Conservation (phyloP, 108 stramenopile species). For the Aureococcus anophagefferens region DNA sequence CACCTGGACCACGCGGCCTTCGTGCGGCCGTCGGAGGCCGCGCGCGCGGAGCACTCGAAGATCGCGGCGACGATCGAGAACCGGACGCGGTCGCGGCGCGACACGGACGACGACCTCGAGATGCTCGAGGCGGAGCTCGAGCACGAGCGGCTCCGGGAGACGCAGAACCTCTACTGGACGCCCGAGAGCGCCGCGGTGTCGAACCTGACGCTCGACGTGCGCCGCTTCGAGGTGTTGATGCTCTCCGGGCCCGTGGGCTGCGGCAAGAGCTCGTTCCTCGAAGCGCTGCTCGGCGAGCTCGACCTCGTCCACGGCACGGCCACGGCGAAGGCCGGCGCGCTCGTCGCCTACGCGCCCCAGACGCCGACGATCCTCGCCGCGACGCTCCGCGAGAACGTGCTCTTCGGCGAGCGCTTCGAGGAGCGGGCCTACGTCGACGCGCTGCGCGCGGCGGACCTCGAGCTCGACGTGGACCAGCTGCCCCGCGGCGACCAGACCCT, state of each 20-base stretch:
- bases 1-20: too few relatives aligned
- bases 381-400: constrained; percentile 14
- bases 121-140: too few relatives aligned
- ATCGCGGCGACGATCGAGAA: too few relatives aligned
- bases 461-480: constrained; percentile 12
- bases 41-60: too few relatives aligned
- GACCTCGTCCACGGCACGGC: constrained; percentile 9
- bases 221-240: constrained; percentile 65
- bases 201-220: constrained; percentile 41
- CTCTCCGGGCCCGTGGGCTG: constrained; percentile 78
- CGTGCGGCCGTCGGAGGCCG: too few relatives aligned
- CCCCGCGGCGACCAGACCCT: constrained; percentile 38
- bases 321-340: background rate
- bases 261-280: constrained; percentile 56
- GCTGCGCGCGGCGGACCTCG: constrained; percentile 20
- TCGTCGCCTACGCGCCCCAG: too few relatives aligned
- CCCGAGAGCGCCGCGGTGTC: constrained; percentile 3
- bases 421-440: constrained; percentile 11
- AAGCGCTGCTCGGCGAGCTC: constrained; percentile 41
- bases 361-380: constrained; percentile 10
- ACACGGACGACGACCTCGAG: too few relatives aligned
- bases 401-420: background rate
- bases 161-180: too few relatives aligned
- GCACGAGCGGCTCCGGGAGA: too few relatives aligned
- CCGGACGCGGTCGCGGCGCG: too few relatives aligned